Evolutionary conservation across 495 filamentous ascomycete genomes (phyloP).

Genomic region (Pyronema domesticum): DNA sequence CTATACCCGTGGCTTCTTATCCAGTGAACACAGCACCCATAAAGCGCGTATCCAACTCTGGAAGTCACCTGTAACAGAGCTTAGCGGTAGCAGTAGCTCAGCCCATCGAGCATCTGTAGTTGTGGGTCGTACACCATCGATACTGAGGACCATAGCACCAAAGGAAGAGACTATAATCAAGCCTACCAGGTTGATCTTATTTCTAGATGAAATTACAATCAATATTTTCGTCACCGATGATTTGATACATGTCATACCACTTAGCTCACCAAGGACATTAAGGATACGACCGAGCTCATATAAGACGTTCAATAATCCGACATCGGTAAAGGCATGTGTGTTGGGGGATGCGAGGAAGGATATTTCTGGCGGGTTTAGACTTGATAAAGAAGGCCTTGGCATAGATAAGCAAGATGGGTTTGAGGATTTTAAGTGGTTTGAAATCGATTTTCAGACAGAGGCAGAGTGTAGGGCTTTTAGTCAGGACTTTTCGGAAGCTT

Average conservation of each 20-base stretch:
- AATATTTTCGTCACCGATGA: constrained; percentile 20
- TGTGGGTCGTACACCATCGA: neutral
- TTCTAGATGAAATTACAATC: constrained; percentile 13
- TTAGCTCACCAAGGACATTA: neutral
- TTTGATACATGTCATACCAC: constrained; percentile 1
- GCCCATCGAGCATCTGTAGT: neutral
- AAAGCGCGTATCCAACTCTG: constrained; percentile 20
- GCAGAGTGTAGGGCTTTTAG: constrained; percentile 10
- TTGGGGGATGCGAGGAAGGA: constrained; percentile 9
- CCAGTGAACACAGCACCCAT: constrained; percentile 13
- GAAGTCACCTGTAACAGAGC: constrained; percentile 1
- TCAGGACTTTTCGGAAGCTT: constrained; percentile 6
- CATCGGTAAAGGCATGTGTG: constrained; percentile 15
- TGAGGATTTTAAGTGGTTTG: constrained; percentile 22
- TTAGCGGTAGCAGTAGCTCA: neutral
- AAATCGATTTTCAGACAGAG: constrained; percentile 16
- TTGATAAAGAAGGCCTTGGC: constrained; percentile 16
- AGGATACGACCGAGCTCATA: constrained; percentile 12
- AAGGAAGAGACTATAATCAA: neutral
- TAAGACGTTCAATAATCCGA: constrained; percentile 8
- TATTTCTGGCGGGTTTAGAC: constrained; percentile 13
- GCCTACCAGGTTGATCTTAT: constrained; percentile 17
- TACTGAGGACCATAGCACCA: neutral
- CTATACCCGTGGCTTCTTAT: constrained; percentile 14
- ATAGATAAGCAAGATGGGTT: constrained; percentile 12